Evolutionary conservation across 2,329 filamentous ascomycete genomes (phyloP).

Genomic region (Neofusicoccum laricinum): DNA sequence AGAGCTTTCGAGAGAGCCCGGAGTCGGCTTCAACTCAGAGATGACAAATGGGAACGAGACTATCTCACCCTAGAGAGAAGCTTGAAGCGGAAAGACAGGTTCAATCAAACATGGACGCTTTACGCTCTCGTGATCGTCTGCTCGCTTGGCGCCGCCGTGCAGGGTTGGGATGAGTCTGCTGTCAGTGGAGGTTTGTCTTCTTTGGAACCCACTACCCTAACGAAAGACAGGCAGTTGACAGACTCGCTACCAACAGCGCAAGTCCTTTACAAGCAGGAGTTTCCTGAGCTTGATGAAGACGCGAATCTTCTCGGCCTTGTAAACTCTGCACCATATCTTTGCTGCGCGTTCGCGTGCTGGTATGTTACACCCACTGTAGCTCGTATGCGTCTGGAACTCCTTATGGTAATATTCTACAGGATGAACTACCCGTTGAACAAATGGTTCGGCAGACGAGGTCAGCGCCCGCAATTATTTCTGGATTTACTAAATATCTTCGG

Average conservation of each 20-base stretch:
- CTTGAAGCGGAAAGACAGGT: background rate
- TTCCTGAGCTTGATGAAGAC: constrained; percentile 56
- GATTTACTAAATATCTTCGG: no score
- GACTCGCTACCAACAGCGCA: constrained; percentile 67
- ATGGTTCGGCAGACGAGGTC: constrained; percentile 59
- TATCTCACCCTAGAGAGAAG: background rate
- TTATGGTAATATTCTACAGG: constrained; percentile 36
- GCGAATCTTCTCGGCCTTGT: constrained; percentile 49
- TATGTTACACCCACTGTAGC: constrained; percentile 37
- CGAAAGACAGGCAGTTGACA: constrained; percentile 45
- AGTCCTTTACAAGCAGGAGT: constrained; percentile 58
- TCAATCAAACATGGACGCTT: constrained; percentile 28
- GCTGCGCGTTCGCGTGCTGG: constrained; percentile 66
- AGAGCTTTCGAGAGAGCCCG: no score
- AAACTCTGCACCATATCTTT: constrained; percentile 62
- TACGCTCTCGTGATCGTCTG: constrained; percentile 65
- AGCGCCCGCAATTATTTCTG: no score
- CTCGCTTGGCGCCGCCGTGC: constrained; percentile 65
- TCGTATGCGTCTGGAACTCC: no score
- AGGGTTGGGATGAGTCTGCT: constrained; percentile 57
- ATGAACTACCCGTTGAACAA: constrained; percentile 70
- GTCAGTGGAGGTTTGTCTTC: background rate
- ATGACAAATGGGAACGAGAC: background rate
- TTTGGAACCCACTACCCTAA: background rate
- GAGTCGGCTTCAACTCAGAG: no score